phyloP scores from a whole-genome alignment of 2,329 filamentous ascomycete species.

The Colletotrichum tropicicola region DNA sequence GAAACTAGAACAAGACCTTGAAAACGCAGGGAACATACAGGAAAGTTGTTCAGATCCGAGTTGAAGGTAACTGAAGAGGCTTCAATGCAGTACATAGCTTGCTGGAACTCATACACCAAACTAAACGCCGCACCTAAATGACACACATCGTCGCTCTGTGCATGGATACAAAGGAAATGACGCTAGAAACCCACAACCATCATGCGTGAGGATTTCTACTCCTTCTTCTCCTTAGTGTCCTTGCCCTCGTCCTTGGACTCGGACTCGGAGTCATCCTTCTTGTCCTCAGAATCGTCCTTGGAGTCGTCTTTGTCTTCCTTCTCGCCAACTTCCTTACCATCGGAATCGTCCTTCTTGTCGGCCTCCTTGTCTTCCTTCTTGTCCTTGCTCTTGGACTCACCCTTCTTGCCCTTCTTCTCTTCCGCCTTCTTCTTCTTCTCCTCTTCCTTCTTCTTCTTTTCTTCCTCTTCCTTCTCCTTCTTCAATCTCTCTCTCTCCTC shows the following conservation, averaged over 20 bases:
- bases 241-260: background rate
- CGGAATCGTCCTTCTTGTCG: slow-evolving; percentile 35
- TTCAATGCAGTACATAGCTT: too few relatives aligned
- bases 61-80: too few relatives aligned
- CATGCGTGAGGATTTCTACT: background rate
- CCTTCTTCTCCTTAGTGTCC: slow-evolving; percentile 21
- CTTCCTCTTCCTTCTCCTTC: slow-evolving; percentile 49
- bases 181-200: background rate
- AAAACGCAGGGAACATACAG: too few relatives aligned
- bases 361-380: slow-evolving; percentile 33
- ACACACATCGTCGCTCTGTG: background rate
- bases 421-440: slow-evolving; percentile 41
- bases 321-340: slow-evolving; percentile 31
- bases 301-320: background rate
- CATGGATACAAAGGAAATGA: background rate
- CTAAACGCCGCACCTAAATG: background rate
- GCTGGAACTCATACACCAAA: too few relatives aligned
- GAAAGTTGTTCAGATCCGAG: too few relatives aligned
- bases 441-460: slow-evolving; percentile 45
- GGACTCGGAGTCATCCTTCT: background rate
- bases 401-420: slow-evolving; percentile 36
- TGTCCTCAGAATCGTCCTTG: background rate
- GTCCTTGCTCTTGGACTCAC: slow-evolving; percentile 31
- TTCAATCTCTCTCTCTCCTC: slow-evolving; percentile 48
- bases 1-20: too few relatives aligned